Conservation (phyloP, 208 protist genomes). For the Crithidia acanthocephali region DNA sequence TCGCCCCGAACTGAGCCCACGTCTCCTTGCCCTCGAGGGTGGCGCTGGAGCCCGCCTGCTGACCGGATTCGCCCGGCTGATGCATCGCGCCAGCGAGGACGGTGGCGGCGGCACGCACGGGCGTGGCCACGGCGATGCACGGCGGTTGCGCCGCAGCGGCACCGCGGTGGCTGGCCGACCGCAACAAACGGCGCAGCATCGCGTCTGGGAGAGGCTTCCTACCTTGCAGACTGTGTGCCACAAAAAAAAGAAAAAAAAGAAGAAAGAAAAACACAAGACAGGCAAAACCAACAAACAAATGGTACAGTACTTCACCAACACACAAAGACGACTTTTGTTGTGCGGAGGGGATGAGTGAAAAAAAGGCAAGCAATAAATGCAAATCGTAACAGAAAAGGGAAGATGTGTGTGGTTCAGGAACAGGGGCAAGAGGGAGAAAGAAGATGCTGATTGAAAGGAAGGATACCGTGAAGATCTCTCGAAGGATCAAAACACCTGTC, state of each 20-base stretch:
- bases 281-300: too few species aligned
- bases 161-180: constrained; percentile 1
- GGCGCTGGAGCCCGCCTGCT: constrained; percentile 52
- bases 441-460: too few species aligned
- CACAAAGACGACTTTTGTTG: not conserved
- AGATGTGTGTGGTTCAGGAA: too few species aligned
- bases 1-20: constrained; percentile 84
- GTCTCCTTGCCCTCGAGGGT: constrained; percentile 81
- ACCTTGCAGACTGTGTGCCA: too few species aligned
- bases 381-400: not conserved
- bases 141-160: not conserved
- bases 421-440: too few species aligned
- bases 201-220: not conserved
- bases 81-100: constrained; percentile 70
- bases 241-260: too few species aligned
- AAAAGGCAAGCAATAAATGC: too few species aligned
- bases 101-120: constrained; percentile 8
- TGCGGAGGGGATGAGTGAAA: not conserved
- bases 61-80: constrained; percentile 68
- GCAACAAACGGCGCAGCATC: constrained; percentile 25
- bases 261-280: too few species aligned
- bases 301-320: too few species aligned
- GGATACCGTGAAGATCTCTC: too few species aligned
- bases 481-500: too few species aligned
- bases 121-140: not conserved